Evolutionary conservation across 805 yeast species (phyloP), one percentile per base, ranked within the genome.

Genomic region (Saccharomycopsis javanensis): DNA sequence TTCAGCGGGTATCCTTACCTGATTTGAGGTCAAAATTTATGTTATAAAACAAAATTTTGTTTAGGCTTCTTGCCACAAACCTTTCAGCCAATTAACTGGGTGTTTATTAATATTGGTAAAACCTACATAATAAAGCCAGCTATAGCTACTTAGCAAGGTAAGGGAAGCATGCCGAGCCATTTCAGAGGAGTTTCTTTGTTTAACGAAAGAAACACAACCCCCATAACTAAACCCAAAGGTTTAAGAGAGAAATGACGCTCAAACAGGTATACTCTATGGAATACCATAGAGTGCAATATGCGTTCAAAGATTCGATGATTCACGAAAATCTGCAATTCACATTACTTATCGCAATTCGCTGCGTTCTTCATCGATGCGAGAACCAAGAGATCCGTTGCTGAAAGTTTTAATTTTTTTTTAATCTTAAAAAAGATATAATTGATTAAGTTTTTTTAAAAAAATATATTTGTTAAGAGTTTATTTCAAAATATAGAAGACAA

Each of bases 271-370:
- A 67, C 71, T 69, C 69, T 64, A 64, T 62, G 72, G 71, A 68
- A 66, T 69, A 68, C 72, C 73, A 66, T 61, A 68, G 68, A 71
- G 75, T 68, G 75, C 75, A 72, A 72, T 71, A 74, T 72, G 75
- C 74, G 75, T 72, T 72, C 74, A 71, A 72, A 71, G 70, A 71
- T 70, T 72, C 73, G 72, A 70, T 72, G 76, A 72, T 69, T 69
- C 73, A 70, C 74, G 70, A 69, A 68, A 67, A 71, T 74, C 66
- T 71, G 70, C 71, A 75, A 74, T 74, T 68, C 64, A 37, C 45
- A 37, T 37, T 37, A 37, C 45, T 37, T 37, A 37, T 35, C 34
- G 20, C 33, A 27, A 34, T 20, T n/a, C 20, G 51, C 30, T 50
- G 23, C 34, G 34, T 25, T 25, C 16, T 46, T 54, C 23, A 18